Base-by-base conservation (phyloP, 768 basidiomycete genomes). In the Cytidiella melzeri region DNA sequence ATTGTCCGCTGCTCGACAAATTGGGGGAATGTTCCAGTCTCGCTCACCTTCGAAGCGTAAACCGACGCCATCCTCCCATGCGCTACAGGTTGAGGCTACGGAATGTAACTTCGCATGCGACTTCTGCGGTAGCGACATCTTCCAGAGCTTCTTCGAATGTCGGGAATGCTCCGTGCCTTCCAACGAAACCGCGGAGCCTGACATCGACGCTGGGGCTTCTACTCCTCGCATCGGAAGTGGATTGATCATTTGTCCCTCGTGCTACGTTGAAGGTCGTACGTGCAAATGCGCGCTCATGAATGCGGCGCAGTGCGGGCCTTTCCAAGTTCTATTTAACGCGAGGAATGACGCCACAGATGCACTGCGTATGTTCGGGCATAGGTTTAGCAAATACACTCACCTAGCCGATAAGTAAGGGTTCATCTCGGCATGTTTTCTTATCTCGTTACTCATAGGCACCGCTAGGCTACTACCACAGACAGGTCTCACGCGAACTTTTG, bases 81-180 rank as follows among this genome's bases (percentile, higher is more conserved):
- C 36, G 23, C 26, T 23, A 48, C 19, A 30, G n/a, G 37, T 25
- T 42, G 23, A n/a, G 19, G 19, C 18, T 5, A 19, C 11, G 26
- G 23, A 26, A n/a, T 37, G 41, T 25, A 53, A 56, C 41, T 34
- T 69, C 77, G 28, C 67, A 58, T 92, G 90, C 58, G 88, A 92
- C 60, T 91, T 88, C 61, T 92, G 90, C 57, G 82, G 80, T 15
- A 78, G 77, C 2, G 90, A 92, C 58, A 77, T 92, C 51, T 92
- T 91, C 55, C 82, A 88, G 55, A 82, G 83, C 52, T 90, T 82
- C 61, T 86, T 92, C 54, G 81, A 86, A 61, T 92, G 89, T 59
- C 59, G 61, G 1, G 51, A 55, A 1, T 86, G 87, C 51, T 42
- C 47, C 19, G 39, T 13, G 12, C 48, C 37, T 21, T 23, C 21